Percentiles rank a stretch among this genome's conserved stretches.
Evolutionary conservation across 176 grass and related monocot genomes (phyloP).

Genomic region (Juncus effusus): DNA sequence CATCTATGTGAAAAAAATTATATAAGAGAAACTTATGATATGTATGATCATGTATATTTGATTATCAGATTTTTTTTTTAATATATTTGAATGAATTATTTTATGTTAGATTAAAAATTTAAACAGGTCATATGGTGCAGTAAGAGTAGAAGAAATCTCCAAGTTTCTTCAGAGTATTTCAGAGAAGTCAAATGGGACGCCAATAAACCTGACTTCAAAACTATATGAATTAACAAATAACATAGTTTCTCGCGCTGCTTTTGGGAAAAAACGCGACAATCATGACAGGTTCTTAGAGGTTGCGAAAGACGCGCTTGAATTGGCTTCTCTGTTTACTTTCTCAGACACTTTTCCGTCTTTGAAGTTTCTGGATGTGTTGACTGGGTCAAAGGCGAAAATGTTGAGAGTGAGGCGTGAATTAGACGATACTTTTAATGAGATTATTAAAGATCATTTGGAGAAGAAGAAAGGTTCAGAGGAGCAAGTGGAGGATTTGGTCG

Average conservation of each 20-base stretch:
- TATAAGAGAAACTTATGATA: too few species aligned
- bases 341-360: slow-evolving; percentile 7
- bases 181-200: neutral
- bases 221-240: neutral
- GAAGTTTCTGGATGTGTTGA: slow-evolving; percentile 4
- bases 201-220: neutral
- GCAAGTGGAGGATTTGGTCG: slow-evolving; percentile 28
- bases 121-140: neutral
- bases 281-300: slow-evolving; percentile 10
- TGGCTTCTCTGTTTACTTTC: neutral
- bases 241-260: neutral
- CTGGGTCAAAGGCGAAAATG: neutral
- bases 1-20: too few species aligned
- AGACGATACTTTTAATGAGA: neutral
- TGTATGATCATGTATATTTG: too few species aligned
- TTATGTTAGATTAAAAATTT: too few species aligned
- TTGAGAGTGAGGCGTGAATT: neutral
- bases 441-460: slow-evolving; percentile 3
- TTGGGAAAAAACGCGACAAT: neutral
- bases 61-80: too few species aligned
- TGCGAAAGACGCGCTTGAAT: too few species aligned
- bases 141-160: slow-evolving; percentile 20
- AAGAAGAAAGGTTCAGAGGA: neutral
- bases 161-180: neutral
- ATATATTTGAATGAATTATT: too few species aligned